Percentiles rank a stretch among this genome's conserved stretches.
These are phyloP conservation scores for Metarhizium robertsii DNA, from an alignment of 2,329 filamentous ascomycete genomes.

Conservation along the genomic window DNA sequence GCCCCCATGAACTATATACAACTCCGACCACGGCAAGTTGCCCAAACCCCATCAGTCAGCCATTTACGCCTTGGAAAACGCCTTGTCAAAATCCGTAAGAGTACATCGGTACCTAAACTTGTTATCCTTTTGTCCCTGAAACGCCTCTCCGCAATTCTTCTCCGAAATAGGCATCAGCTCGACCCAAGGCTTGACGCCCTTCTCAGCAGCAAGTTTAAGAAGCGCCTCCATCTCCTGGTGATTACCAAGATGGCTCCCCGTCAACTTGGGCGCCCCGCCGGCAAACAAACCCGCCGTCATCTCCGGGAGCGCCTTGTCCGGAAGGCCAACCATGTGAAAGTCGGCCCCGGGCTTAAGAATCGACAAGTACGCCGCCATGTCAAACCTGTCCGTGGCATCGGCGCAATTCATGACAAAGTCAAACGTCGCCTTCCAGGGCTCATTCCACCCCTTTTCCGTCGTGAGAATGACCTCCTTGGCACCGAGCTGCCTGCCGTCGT, in stretches of 20 bases:
- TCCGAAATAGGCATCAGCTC: constrained; percentile 56
- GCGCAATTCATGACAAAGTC: constrained; percentile 42
- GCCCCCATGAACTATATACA: too few species aligned
- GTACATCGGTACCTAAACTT: constrained; percentile 67
- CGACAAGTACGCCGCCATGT: constrained; percentile 40
- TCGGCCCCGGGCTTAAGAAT: constrained; percentile 42
- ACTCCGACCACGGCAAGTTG: too few species aligned
- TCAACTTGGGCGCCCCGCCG: constrained; percentile 42
- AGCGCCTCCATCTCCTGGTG: constrained; percentile 50
- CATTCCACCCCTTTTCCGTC: constrained; percentile 45
- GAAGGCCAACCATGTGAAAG: constrained; percentile 50
- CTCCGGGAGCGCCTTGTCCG: constrained; percentile 37
- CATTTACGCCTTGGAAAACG: constrained; percentile 28
- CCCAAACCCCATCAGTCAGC: too few species aligned
- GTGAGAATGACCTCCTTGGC: constrained; percentile 45
- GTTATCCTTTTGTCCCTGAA: constrained; percentile 60
- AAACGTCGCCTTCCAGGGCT: constrained; percentile 40
- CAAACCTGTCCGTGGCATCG: constrained; percentile 42
- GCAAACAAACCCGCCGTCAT: constrained; percentile 33
- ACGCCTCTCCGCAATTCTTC: constrained; percentile 59
- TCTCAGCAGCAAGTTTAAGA: constrained; percentile 46
- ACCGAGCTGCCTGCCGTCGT: constrained; percentile 52
- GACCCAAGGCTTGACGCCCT: constrained; percentile 46
- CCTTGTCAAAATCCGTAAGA: constrained; percentile 57
- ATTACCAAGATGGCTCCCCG: constrained; percentile 50